Evolutionary conservation across 371 early-diverging fungal genomes (phyloP), one percentile per base, ranked within the genome.

Genomic region (Dichotomocladium elegans): DNA sequence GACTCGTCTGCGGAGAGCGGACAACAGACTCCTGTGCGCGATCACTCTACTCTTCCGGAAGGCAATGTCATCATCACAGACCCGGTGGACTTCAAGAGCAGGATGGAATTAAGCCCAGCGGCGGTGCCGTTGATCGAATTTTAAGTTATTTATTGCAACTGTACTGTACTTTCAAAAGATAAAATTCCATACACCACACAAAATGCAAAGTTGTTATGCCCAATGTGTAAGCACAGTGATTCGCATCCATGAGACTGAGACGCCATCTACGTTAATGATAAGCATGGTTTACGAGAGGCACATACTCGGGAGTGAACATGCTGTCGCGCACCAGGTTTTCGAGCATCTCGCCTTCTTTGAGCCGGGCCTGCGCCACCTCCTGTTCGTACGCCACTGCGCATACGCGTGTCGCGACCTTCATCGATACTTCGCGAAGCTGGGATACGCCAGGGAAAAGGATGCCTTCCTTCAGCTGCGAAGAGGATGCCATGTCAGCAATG

Each of bases 331-430:
- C 78, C 5, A 80, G 62, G 15, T 69, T 71, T 37, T 55, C 72
- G 47, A 83, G 51, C 21, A 74, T 60, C 48, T 72, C 75, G 10
- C 81, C 83, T 47, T 74, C 69, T 41, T 63, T 65, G 5, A 77
- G 50, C 33, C 46, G 57, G 49, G 70, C 72, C 19, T 69, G 74
- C 6, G 81, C 81, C 10, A 80, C 61, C 10, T 75, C 77, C 51
- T 83, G 73, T 28, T 79, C 75, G 45, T 69, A 78, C 5, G 83
- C 83, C 45, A 83, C 77, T 52, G 80, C 83, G 48, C 83, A 83
- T 19, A 83, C 77, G 55, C 72, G 77, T 17, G 75, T 77, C 26
- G 73, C 83, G n/a, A 83, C 83, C 53, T 61, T 69, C 50, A 64
- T 60, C 7, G 80, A 69, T 19, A 82, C 80, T 40, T 72, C 66